A percentile compares a stretch with the other conserved stretches of the same genome.
These are phyloP conservation scores for Rhodomyrtus tomentosa DNA, from an alignment of 345 rosid genomes.

Conservation along the genomic window DNA sequence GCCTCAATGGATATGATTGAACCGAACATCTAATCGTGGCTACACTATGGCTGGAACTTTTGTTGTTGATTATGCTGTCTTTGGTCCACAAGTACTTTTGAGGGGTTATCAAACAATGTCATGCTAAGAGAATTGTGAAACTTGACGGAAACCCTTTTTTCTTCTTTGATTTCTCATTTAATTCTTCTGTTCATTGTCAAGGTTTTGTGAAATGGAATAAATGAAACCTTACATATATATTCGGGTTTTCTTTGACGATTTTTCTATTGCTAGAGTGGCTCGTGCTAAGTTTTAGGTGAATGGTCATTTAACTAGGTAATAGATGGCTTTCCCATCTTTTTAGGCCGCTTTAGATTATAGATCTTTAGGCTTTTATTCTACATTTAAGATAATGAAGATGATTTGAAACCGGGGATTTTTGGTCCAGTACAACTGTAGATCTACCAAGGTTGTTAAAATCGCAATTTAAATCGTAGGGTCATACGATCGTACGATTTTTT, in stretches of 20 bases:
- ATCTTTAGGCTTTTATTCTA: not conserved
- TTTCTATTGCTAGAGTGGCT: not conserved
- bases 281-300: not conserved
- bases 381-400: not conserved
- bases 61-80: not conserved
- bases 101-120: not conserved
- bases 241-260: not conserved
- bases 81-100: not conserved
- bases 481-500: too few relatives aligned
- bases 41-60: not conserved
- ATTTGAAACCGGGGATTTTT: not conserved
- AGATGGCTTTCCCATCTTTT: not conserved
- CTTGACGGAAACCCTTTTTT: not conserved
- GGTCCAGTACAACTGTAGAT: not conserved
- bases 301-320: not conserved
- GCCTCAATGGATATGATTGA: not conserved
- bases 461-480: too few relatives aligned
- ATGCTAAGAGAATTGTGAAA: not conserved
- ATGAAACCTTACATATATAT: not conserved
- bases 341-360: not conserved
- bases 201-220: not conserved
- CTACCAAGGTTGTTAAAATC: too few relatives aligned
- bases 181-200: not conserved
- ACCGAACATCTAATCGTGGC: not conserved
- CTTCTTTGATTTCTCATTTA: not conserved